Percentiles rank a stretch among this genome's conserved stretches.
phyloP scores from a whole-genome alignment of 2,329 filamentous ascomycete genomes.

The Alternaria burnsii region DNA sequence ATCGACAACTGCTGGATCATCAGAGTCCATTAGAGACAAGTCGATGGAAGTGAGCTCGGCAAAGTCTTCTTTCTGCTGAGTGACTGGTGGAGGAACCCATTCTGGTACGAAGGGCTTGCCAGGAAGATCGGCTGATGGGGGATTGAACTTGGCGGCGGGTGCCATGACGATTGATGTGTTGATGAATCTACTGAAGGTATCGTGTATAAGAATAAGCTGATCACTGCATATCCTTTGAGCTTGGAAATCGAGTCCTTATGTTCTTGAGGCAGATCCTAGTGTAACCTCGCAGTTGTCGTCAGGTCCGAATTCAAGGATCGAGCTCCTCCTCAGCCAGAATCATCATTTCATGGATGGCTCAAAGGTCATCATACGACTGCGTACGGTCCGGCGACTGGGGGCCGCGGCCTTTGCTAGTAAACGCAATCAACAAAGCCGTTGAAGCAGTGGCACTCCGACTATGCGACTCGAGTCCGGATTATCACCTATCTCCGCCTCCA shows the following conservation, averaged over 20 bases:
- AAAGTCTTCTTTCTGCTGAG: slow-evolving; percentile 54
- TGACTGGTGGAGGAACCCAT: slow-evolving; percentile 55
- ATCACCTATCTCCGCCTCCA: background rate
- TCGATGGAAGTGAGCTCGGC: slow-evolving; percentile 48
- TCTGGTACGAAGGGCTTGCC: slow-evolving; percentile 21
- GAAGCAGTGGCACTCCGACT: background rate
- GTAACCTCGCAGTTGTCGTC: background rate
- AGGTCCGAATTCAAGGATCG: background rate
- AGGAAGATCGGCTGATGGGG: slow-evolving; percentile 30
- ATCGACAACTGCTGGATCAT: slow-evolving; percentile 51
- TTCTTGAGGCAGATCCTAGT: background rate
- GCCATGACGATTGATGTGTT: slow-evolving; percentile 16
- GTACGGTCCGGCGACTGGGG: background rate
- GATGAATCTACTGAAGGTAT: background rate
- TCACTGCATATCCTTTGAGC: background rate
- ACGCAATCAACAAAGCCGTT: background rate
- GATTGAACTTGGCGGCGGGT: slow-evolving; percentile 28
- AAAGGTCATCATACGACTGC: background rate
- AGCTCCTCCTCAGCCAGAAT: background rate
- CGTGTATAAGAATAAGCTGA: background rate
- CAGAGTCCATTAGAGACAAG: slow-evolving; percentile 42
- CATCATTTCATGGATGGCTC: background rate
- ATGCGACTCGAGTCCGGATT: background rate
- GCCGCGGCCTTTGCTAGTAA: background rate
- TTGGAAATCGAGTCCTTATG: background rate